Evolutionary conservation across 805 yeast genomes (phyloP), one percentile per base, ranked within the genome.

Genomic region (Candida verbasci): DNA sequence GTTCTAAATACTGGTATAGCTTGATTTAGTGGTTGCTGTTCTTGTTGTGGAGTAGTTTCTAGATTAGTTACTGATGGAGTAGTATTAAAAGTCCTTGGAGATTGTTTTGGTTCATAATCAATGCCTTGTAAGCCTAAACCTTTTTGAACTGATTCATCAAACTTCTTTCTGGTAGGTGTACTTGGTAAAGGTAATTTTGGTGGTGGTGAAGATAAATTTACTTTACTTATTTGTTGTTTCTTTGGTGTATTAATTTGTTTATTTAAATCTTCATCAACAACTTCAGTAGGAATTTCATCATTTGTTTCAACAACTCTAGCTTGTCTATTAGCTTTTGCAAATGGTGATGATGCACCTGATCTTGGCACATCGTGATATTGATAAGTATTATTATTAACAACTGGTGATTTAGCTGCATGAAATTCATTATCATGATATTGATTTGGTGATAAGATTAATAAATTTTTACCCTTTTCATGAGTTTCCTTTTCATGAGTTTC

Each of bases 241-340:
- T 35, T 29, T 5, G 38, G 38, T 2, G 38, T 35, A 22, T 17
- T 24, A 24, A 35, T 14, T 29, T 30, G 31, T 15, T 11, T 17
- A 12, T 11, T 15, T 10, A 16, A 9, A 15, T 40, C 38, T 17
- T 28, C 37, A 17, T 44, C 44, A 12, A 40, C 29, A 26, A 29
- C 44, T 22, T 37, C 43, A n/a, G 43, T 24, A 9, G 32, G 18
- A 8, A 36, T 34, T 16, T 45, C 38, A 27, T 49, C 53, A 34
- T 51, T 55, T 2, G 66, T 58, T 41, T 67, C 73, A 3, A 67
- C 62, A 7, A 67, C 70, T 20, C 72, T 53, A 2, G 73, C 73
- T 43, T 67, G 73, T 35, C 73, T 52, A 38, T 67, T 67, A 6
- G 55, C 66, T 42, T 51, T 60, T 1, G 71, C 73, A 50, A 62